phyloP scores from a whole-genome alignment of 306 rosid species.

The Adenanthera pavonina region DNA sequence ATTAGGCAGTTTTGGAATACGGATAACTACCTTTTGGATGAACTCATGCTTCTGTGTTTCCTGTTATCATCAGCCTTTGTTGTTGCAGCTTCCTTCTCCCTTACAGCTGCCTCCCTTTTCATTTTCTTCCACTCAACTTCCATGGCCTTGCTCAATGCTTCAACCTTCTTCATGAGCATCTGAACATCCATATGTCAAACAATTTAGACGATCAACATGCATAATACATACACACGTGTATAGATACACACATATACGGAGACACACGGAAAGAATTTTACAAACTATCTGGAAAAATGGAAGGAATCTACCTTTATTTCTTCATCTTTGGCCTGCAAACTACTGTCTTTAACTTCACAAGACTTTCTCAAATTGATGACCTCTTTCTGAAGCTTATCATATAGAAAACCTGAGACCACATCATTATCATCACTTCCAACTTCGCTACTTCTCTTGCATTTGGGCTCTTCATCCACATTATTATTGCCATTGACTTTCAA shows the following conservation, averaged over 20 bases:
- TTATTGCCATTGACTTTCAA: slow-evolving; percentile 33
- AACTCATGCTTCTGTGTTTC: slow-evolving; percentile 51
- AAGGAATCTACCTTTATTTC: slow-evolving; percentile 70
- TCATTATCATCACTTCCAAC: slow-evolving; percentile 56
- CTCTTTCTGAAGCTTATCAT: slow-evolving; percentile 86
- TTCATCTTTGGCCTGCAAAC: slow-evolving; percentile 70
- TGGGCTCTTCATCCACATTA: slow-evolving; percentile 41
- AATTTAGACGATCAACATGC: background rate
- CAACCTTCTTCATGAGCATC: slow-evolving; percentile 81
- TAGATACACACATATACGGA: background rate
- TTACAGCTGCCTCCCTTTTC: slow-evolving; percentile 78
- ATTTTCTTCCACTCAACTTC: slow-evolving; percentile 77
- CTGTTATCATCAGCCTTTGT: slow-evolving; percentile 52
- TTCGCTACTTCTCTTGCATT: slow-evolving; percentile 40
- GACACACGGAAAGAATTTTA: background rate
- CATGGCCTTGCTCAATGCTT: slow-evolving; percentile 74
- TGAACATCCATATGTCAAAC: slow-evolving; percentile 43
- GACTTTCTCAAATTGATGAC: slow-evolving; percentile 70
- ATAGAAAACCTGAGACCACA: slow-evolving; percentile 82
- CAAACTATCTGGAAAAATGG: background rate
- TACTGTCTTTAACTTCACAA: slow-evolving; percentile 64
- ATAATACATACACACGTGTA: background rate
- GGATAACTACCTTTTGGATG: slow-evolving; percentile 57
- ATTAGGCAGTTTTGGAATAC: background rate
- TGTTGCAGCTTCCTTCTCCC: slow-evolving; percentile 71